Evolutionary conservation across 352 stramenopile genomes (phyloP), one percentile per base, ranked within the genome.

Genomic region (Globisporangium polare): DNA sequence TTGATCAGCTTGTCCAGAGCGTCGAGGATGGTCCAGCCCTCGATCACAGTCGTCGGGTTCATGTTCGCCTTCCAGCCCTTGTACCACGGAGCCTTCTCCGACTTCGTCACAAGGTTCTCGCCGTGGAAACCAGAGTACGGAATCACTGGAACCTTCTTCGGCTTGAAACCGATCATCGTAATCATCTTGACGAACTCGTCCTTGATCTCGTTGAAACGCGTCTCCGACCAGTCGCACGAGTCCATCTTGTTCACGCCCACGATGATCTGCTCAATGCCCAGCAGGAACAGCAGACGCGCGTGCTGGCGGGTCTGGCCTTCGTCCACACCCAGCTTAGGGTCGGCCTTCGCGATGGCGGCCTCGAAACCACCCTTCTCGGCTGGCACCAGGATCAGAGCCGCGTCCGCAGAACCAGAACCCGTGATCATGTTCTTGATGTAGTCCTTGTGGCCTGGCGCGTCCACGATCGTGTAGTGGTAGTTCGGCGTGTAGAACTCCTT

Each of bases 401-500:
- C 94, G 84, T 99, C 97, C 9, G 97, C 97, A 80, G 98, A 97
- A 67, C 91, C 98, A 20, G 97, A 98, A 62, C 97, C 97, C 33
- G 97, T 99, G 73, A 99, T 99, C 97, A 99, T 99, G 80, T 99
- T 99, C 92, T 99, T 99, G 78, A 99, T 99, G 85, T 99, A 99
- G 78, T 99, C 96, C 77, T 95, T 86, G 83, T 99, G 96, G 41
- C 97, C 97, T 43, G 97, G 97, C 55, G 94, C 91, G 88, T 99
- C 97, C 80, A 99, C 99, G 64, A 99, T 87, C 62, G 97, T 99
- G 78, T 97, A 99, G 77, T 96, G 80, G 85, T 93, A 99, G 71
- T 98, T 98, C 51, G 88, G 75, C 29, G 96, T 97, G 79, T 99
- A 88, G 80, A 99, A 99, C 79, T 99, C 99, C 90, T 94, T 99